A percentile compares a stretch with the other conserved stretches of the same genome.
Evolutionary conservation across 2,329 filamentous ascomycete species (phyloP).

Genomic region (Ascosphaera aggregata): DNA sequence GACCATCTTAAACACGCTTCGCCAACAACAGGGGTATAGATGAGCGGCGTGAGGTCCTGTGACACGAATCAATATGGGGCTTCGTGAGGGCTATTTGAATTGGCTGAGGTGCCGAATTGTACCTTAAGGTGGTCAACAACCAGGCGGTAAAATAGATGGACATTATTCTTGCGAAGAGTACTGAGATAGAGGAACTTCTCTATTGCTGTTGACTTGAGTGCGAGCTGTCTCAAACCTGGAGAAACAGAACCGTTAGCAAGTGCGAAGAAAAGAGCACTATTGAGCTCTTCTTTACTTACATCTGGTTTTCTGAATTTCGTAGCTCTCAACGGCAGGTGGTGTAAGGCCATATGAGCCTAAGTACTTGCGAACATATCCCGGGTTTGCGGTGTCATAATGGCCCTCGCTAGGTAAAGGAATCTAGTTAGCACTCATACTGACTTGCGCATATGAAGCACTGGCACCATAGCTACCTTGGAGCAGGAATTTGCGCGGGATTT

Average conservation of each 20-base stretch:
- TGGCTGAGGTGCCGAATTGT: no score
- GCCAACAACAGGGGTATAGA: slow-evolving; percentile 39
- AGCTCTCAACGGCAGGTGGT: slow-evolving; percentile 24
- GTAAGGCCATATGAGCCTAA: slow-evolving; percentile 27
- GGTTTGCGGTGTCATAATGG: slow-evolving; percentile 26
- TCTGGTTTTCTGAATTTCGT: slow-evolving; percentile 25
- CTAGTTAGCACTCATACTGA: no score
- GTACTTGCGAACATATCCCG: slow-evolving; percentile 26
- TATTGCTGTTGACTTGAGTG: slow-evolving; percentile 22
- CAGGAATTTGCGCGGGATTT: no score
- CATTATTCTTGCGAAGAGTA: slow-evolving; percentile 26
- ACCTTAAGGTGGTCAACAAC: slow-evolving; percentile 24
- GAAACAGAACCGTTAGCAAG: background rate
- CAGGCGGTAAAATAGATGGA: slow-evolving; percentile 28
- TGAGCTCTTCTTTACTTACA: slow-evolving; percentile 11
- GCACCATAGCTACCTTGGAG: no score
- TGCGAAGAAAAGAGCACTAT: slow-evolving; percentile 1
- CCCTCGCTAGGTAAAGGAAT: slow-evolving; percentile 12
- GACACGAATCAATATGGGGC: slow-evolving; percentile 2
- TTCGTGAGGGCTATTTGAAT: no score
- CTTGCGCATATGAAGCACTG: no score
- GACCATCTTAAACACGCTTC: slow-evolving; percentile 95
- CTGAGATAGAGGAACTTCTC: slow-evolving; percentile 28
- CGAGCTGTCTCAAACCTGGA: slow-evolving; percentile 22
- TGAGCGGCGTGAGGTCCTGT: slow-evolving; percentile 24